Conservation (phyloP, 768 basidiomycete species). For the Amanita exitialis region DNA sequence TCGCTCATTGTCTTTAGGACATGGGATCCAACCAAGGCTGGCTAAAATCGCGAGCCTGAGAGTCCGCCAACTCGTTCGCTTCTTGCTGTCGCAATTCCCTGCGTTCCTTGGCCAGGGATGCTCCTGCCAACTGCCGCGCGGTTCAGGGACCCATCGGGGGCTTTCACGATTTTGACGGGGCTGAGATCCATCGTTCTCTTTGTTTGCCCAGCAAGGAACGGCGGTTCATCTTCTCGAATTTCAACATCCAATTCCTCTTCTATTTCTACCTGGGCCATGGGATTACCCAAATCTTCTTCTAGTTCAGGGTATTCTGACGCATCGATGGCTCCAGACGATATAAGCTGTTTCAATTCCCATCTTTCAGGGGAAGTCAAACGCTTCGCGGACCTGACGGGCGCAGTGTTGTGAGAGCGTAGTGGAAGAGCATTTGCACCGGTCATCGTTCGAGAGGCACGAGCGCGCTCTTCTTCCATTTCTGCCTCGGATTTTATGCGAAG, state of each 20-base stretch:
- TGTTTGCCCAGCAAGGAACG: constrained; percentile 94
- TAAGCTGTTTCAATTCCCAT: constrained; percentile 99
- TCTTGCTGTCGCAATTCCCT: constrained; percentile 92
- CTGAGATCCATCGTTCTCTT: constrained; percentile 92
- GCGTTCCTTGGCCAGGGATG: constrained; percentile 89
- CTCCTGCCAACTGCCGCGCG: constrained; percentile 91
- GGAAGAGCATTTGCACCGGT: constrained; percentile 88
- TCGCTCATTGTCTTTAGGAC: constrained; percentile 77
- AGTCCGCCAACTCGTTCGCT: constrained; percentile 87
- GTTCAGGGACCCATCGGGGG: constrained; percentile 95
- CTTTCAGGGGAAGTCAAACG: constrained; percentile 92
- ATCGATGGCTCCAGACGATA: constrained; percentile 86
- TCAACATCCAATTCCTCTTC: constrained; percentile 98
- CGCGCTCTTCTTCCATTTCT: constrained; percentile 79
- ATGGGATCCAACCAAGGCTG: constrained; percentile 98
- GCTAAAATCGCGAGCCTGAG: constrained; percentile 88
- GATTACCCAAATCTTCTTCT: constrained; percentile 76
- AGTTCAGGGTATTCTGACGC: constrained; percentile 92
- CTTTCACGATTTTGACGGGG: constrained; percentile 97
- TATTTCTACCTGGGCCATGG: constrained; percentile 71
- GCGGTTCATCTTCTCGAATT: constrained; percentile 91
- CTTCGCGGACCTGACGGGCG: constrained; percentile 69
- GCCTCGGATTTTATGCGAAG: constrained; percentile 90
- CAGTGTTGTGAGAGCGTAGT: constrained; percentile 43
- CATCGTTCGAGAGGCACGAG: constrained; percentile 47